These are phyloP conservation scores for Dothistroma pini DNA, from an alignment of 2,329 filamentous ascomycete species.

Conservation along the genomic window DNA sequence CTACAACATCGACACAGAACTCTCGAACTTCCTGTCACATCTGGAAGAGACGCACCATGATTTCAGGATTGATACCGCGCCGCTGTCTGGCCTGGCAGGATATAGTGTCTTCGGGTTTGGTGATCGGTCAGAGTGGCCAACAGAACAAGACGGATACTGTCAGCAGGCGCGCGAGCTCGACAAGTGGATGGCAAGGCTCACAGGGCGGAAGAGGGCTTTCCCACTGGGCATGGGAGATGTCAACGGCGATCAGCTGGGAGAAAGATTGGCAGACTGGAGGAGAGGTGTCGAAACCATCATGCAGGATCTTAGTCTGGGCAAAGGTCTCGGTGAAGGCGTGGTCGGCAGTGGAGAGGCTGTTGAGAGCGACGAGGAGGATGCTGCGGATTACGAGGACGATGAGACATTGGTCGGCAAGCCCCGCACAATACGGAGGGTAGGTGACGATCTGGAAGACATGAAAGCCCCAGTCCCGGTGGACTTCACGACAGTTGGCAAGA, in stretches of 20 bases:
- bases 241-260: constrained; percentile 60
- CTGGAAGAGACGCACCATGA: constrained; percentile 92
- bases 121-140: constrained; percentile 87
- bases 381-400: constrained; percentile 53
- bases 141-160: constrained; percentile 85
- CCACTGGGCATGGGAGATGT: constrained; percentile 85
- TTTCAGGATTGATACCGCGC: constrained; percentile 89
- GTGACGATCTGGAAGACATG: constrained; percentile 84
- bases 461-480: constrained; percentile 68
- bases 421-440: constrained; percentile 39
- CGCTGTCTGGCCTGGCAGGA: constrained; percentile 70
- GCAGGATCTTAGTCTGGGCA: constrained; percentile 52
- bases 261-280: constrained; percentile 72
- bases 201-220: constrained; percentile 78
- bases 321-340: constrained; percentile 62
- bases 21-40: constrained; percentile 83
- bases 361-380: constrained; percentile 77
- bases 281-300: constrained; percentile 70
- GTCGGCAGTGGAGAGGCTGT: constrained; percentile 76
- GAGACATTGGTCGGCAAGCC: constrained; percentile 34
- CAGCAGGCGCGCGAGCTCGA: constrained; percentile 88
- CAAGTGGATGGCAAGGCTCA: constrained; percentile 96
- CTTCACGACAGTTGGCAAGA: constrained; percentile 69
- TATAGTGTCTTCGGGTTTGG: constrained; percentile 95
- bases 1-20: constrained; percentile 92